Evolutionary conservation across 345 rosid species (phyloP), one percentile per base, ranked within the genome.

Genomic region (Dimocarpus longan): DNA sequence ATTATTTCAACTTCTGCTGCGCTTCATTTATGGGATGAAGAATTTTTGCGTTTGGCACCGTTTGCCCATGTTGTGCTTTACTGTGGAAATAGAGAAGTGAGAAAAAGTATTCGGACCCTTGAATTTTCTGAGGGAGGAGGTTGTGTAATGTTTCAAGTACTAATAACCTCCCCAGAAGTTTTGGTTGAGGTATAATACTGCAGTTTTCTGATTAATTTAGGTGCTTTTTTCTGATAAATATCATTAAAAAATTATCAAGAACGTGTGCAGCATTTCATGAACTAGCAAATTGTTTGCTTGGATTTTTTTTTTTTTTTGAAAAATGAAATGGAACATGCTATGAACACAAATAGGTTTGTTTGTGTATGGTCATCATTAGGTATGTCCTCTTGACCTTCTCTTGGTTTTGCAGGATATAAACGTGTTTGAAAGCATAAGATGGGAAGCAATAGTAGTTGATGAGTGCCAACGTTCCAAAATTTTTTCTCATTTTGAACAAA

Each of bases 371-470:
- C 16, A 16, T 60, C 24, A 50, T 12, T 52, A 7, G 68, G 48
- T 66, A 60, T 77, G 21, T 66, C 56, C 76, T 16, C 18, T 78
- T 67, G 43, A 75, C 13, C 28, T 48, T 63, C 63, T 57, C 70
- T 52, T 80, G 78, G 26, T 62, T 80, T 54, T 84, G 81, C 89
- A 90, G 93, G 93, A 90, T 82, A 66, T 84, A 54, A 54, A 70
- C 24, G 64, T 84, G 32, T 70, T 90, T 66, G 26, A 42, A 54
- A 76, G 72, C 24, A 83, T 84, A 64, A 82, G 78, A 71, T 90
- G 93, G 93, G 90, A 85, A 73, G 84, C 85, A 66, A n/a, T 90
- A 67, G 76, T 90, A 43, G 79, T 90, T 63, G 91, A 90, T 80
- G 90, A 87, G 48, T 85, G 88, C 73, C 93, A 86, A 63, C 69